Evolutionary conservation across 1,284 basidiomycete genomes (phyloP), one percentile per base, ranked within the genome.

Genomic region (Leccinum fuscescens): DNA sequence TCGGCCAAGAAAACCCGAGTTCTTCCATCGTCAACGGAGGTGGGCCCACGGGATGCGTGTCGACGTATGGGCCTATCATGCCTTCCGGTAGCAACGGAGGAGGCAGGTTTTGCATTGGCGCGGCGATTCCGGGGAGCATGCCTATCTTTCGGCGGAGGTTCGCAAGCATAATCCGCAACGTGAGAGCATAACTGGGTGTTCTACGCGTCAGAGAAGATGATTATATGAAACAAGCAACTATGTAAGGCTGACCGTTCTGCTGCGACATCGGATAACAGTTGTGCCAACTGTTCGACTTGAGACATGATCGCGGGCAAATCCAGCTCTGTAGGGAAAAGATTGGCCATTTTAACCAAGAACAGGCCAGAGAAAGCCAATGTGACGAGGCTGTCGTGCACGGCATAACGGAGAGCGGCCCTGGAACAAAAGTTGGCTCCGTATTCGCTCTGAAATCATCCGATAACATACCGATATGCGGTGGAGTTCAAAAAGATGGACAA

Each of bases 311-410:
- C 83, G 35, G 76, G 79, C 35, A 93, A 78, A 72, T 94, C 92
- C 54, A 94, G 78, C 67, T 94, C 92, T 9, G 84, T 76, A 1
- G 91, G 91, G 79, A 94, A 94, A 20, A 94, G 80, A 67, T 87
- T 90, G 55, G 90, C 92, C 85, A 94, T 94, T 77, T 97, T 96
- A 64, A 97, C 83, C 31, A 97, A 78, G 79, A 96, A 96, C 12
- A 96, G 83, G 3, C 92, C 94, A 6, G 94, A 93, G 74, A 97
- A 97, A 1, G 93, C 91, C 17, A 93, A 90, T 0, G 92, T 94
- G 59, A 95, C 94, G 56, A 96, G 86, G 65, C 88, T 92, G 72
- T 96, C 95, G 71, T 96, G 95, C 17, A 95, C 93, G 1, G 94
- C 93, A 74, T 96, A 96, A 64, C 89, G 82, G 57, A 93, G 80